phyloP scores from a whole-genome alignment of 2,329 filamentous ascomycete species.

The Penicillium italicum region DNA sequence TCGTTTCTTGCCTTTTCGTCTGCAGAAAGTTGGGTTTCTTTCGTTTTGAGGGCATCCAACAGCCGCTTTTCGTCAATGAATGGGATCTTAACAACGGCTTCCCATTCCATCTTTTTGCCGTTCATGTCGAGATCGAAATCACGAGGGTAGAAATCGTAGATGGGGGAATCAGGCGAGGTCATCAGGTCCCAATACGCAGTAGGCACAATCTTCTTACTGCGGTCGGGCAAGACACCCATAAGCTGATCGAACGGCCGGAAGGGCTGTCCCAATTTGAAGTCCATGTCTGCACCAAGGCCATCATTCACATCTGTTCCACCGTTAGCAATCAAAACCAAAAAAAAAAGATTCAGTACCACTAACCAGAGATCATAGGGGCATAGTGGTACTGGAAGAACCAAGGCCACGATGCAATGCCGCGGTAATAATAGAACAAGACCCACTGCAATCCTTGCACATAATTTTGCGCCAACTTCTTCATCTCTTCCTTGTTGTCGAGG shows the following conservation, averaged over 20 bases:
- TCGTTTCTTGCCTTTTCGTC: slow-evolving; percentile 80
- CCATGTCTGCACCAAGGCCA: slow-evolving; percentile 78
- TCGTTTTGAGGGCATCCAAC: slow-evolving; percentile 78
- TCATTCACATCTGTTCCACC: slow-evolving; percentile 69
- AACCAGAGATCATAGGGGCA: slow-evolving; percentile 88
- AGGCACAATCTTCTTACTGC: slow-evolving; percentile 95
- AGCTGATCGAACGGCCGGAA: slow-evolving; percentile 94
- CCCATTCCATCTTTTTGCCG: slow-evolving; percentile 99
- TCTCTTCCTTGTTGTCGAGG: slow-evolving; percentile 72
- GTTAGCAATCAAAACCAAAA: slow-evolving; percentile 20
- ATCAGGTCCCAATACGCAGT: slow-evolving; percentile 83
- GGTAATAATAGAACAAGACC: slow-evolving; percentile 98
- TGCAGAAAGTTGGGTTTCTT: slow-evolving; percentile 70
- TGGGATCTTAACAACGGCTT: slow-evolving; percentile 97
- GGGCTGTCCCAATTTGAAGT: slow-evolving; percentile 90
- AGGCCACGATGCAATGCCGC: slow-evolving; percentile 94
- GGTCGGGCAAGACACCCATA: slow-evolving; percentile 96
- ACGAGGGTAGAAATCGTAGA: slow-evolving; percentile 95
- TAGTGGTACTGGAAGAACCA: slow-evolving; percentile 99
- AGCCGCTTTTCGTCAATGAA: slow-evolving; percentile 94
- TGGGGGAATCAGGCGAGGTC: slow-evolving; percentile 84
- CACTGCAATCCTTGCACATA: slow-evolving; percentile 97
- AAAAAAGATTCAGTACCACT: slow-evolving; percentile 17
- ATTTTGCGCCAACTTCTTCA: slow-evolving; percentile 83
- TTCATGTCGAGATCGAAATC: slow-evolving; percentile 99